Conservation (phyloP, 805 yeast species). For the Cyberlindnera americana region DNA sequence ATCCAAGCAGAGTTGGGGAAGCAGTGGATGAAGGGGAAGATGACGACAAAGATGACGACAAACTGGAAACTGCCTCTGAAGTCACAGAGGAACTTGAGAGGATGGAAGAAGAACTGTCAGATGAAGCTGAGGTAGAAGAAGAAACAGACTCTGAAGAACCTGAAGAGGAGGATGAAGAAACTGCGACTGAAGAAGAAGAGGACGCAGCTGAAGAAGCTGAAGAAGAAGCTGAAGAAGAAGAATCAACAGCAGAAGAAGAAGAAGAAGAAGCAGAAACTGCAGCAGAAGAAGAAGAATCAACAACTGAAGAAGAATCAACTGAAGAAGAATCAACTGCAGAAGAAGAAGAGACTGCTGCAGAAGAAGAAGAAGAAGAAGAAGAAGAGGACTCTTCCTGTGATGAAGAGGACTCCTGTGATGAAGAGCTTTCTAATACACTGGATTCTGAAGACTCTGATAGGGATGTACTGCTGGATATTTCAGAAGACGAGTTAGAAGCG, state of each 20-base stretch:
- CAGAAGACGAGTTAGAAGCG: constrained; percentile 4
- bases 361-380: constrained; percentile 1
- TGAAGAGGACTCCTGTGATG: not conserved
- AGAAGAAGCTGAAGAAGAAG: not conserved
- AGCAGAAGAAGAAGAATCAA: constrained; percentile 8
- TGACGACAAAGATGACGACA: not conserved
- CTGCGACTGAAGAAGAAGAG: not conserved
- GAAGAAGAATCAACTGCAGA: constrained; percentile 1
- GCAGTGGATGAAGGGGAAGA: constrained; percentile 7
- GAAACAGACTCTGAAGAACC: constrained; percentile 1
- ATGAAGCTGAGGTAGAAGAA: constrained; percentile 1
- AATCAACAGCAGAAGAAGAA: constrained; percentile 11
- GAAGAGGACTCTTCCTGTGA: too few relatives aligned
- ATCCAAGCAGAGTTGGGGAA: constrained; percentile 11
- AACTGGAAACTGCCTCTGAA: constrained; percentile 3
- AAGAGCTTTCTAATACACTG: too few relatives aligned
- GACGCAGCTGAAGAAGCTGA: not conserved
- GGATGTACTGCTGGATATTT: too few relatives aligned
- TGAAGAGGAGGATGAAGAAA: not conserved
- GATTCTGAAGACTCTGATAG: too few relatives aligned
- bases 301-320: constrained; percentile 1
- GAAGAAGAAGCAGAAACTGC: constrained; percentile 4
- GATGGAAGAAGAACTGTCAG: not conserved
- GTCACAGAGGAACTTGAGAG: not conserved
- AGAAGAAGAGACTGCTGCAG: not conserved